Conservation (phyloP, 768 basidiomycete genomes). For the Crepidotus variabilis region DNA sequence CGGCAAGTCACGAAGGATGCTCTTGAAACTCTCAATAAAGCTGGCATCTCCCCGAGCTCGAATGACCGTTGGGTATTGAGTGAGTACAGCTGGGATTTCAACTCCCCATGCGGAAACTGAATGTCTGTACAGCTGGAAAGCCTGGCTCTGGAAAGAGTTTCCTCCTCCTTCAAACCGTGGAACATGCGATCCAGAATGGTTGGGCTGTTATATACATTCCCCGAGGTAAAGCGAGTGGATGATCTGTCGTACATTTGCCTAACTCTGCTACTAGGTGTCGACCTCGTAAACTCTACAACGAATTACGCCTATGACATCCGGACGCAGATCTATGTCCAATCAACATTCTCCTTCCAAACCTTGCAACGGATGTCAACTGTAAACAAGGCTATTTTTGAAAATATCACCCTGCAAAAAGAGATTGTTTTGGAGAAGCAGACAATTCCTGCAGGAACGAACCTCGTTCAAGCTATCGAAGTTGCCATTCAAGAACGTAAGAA, state of each 20-base stretch:
- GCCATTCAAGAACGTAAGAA: slow-evolving; percentile 46
- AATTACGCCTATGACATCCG: slow-evolving; percentile 70
- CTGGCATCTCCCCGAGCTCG: slow-evolving; percentile 43
- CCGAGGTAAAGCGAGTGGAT: slow-evolving; percentile 43
- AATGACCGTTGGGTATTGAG: slow-evolving; percentile 62
- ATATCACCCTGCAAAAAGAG: slow-evolving; percentile 37
- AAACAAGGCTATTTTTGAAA: slow-evolving; percentile 44
- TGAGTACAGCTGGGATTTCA: slow-evolving; percentile 28
- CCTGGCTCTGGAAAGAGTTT: slow-evolving; percentile 81
- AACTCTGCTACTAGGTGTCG: slow-evolving; percentile 22
- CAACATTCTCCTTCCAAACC: slow-evolving; percentile 56
- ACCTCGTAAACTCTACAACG: slow-evolving; percentile 71
- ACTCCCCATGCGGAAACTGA: slow-evolving; percentile 4
- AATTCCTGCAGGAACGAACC: slow-evolving; percentile 43
- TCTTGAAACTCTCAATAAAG: slow-evolving; percentile 47
- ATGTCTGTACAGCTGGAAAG: slow-evolving; percentile 52
- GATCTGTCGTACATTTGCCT: background rate
- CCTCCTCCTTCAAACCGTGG: slow-evolving; percentile 71
- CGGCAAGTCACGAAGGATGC: slow-evolving; percentile 62
- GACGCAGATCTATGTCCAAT: slow-evolving; percentile 76
- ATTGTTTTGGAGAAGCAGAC: slow-evolving; percentile 45
- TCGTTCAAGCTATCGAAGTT: slow-evolving; percentile 54
- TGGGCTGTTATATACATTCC: slow-evolving; percentile 90
- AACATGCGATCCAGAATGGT: slow-evolving; percentile 56
- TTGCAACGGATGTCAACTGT: slow-evolving; percentile 59